Evolutionary conservation across 2,329 filamentous ascomycete species (phyloP).

Genomic region (Colletotrichum sansevieriae): DNA sequence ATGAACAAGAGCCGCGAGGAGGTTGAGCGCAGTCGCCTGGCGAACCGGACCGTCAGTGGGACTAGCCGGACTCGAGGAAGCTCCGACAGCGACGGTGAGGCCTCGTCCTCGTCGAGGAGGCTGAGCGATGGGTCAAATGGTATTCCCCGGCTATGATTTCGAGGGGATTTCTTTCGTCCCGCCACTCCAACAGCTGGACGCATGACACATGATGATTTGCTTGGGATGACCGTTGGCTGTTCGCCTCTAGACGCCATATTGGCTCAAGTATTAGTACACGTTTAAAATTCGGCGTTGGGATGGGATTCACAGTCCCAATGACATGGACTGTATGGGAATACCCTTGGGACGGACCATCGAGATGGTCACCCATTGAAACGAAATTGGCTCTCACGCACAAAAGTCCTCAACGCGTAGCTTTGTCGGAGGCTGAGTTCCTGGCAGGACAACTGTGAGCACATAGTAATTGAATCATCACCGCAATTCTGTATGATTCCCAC

Average conservation of each 20-base stretch:
- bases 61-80: conserved; percentile 44
- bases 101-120: conserved; percentile 43
- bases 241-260: not conserved
- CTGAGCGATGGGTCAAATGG: conserved; percentile 51
- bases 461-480: not conserved
- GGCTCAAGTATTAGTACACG: conserved; percentile 12
- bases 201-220: not conserved
- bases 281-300: conserved; percentile 27
- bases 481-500: too few species aligned
- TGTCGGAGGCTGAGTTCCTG: not conserved
- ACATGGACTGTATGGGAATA: conserved; percentile 38
- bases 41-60: conserved; percentile 42
- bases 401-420: too few species aligned
- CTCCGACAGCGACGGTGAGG: conserved; percentile 45
- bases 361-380: conserved; percentile 24
- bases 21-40: conserved; percentile 50
- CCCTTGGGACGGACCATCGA: conserved; percentile 25
- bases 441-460: not conserved
- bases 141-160: conserved; percentile 49
- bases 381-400: conserved; percentile 20
- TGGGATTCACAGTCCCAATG: conserved; percentile 3
- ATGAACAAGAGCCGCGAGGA: conserved; percentile 66
- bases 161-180: not conserved
- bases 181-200: not conserved
- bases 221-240: not conserved